phyloP scores from a whole-genome alignment of 805 yeast species.

The Saccharomycopsis oosterbeekiorum region DNA sequence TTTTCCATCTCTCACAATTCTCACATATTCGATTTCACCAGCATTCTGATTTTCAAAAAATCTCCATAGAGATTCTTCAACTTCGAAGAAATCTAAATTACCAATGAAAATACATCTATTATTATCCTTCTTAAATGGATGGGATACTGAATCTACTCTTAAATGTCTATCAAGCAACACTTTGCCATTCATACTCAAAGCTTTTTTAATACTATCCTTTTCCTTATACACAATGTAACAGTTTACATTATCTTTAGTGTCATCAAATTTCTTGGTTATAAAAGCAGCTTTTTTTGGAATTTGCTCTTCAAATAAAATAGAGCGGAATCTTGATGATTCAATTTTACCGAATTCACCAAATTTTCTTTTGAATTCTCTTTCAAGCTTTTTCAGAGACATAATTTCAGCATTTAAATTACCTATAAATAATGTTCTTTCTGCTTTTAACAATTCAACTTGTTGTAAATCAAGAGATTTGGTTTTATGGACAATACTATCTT shows the following conservation, averaged over 20 bases:
- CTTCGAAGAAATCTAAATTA: conserved; percentile 84
- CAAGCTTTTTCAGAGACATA: conserved; percentile 50
- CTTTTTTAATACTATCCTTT: conserved; percentile 34
- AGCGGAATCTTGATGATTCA: conserved; percentile 80
- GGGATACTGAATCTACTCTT: conserved; percentile 87
- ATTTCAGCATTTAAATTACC: conserved; percentile 71
- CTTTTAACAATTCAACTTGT: conserved; percentile 55
- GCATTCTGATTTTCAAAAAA: conserved; percentile 47
- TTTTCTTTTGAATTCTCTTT: conserved; percentile 55
- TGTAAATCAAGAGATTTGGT: conserved; percentile 11
- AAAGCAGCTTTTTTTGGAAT: conserved; percentile 87
- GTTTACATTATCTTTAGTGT: conserved; percentile 70
- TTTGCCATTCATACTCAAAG: conserved; percentile 49
- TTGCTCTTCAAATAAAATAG: conserved; percentile 79
- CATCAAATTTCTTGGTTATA: conserved; percentile 66
- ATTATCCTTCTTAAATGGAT: conserved; percentile 79
- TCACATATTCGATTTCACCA: conserved; percentile 73
- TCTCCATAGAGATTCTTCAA: conserved; percentile 81
- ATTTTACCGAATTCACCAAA: conserved; percentile 39
- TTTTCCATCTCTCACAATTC: conserved; percentile 84
- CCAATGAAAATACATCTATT: conserved; percentile 86
- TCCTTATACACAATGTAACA: conserved; percentile 74
- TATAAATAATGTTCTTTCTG: conserved; percentile 76
- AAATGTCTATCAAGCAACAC: conserved; percentile 66
- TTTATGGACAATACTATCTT: neutral